Conservation (phyloP, 352 stramenopile genomes). For the Globisporangium solare region DNA sequence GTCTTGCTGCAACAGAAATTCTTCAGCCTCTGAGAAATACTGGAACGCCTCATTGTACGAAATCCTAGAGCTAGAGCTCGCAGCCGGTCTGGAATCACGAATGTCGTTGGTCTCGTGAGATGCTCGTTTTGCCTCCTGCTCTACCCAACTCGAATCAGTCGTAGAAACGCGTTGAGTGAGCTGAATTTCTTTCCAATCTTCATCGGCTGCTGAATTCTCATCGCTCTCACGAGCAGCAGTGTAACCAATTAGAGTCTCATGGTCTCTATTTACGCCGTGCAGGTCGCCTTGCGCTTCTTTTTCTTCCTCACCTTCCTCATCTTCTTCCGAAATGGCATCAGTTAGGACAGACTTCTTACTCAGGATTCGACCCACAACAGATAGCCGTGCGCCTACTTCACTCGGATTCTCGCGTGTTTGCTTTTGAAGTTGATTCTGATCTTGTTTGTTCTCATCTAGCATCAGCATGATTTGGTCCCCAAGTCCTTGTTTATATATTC, state of each 20-base stretch:
- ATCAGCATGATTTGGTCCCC: constrained; percentile 65
- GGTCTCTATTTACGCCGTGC: background rate
- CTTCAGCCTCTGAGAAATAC: constrained; percentile 37
- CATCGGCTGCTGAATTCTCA: constrained; percentile 5
- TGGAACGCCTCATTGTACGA: constrained; percentile 37
- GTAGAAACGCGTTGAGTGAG: constrained; percentile 9
- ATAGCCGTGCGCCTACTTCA: constrained; percentile 13
- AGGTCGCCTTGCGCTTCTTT: constrained; percentile 7
- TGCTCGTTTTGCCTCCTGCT: background rate
- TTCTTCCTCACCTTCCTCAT: constrained; percentile 16
- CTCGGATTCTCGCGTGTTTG: background rate
- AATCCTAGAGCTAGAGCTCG: constrained; percentile 25
- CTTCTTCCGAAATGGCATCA: constrained; percentile 41
- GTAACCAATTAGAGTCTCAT: constrained; percentile 12
- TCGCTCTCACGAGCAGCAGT: constrained; percentile 1
- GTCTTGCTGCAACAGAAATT: constrained; percentile 37
- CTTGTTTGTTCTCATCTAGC: constrained; percentile 25
- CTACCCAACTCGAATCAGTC: background rate
- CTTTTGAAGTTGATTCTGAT: constrained; percentile 1
- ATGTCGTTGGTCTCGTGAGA: background rate
- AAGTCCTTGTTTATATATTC: constrained; percentile 77
- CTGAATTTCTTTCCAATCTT: constrained; percentile 66
- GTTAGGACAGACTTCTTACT: constrained; percentile 27
- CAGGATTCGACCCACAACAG: constrained; percentile 41
- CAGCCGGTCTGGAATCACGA: background rate